phyloP scores from a whole-genome alignment of 2,329 filamentous ascomycete genomes.

The Cladosporium sp. region DNA sequence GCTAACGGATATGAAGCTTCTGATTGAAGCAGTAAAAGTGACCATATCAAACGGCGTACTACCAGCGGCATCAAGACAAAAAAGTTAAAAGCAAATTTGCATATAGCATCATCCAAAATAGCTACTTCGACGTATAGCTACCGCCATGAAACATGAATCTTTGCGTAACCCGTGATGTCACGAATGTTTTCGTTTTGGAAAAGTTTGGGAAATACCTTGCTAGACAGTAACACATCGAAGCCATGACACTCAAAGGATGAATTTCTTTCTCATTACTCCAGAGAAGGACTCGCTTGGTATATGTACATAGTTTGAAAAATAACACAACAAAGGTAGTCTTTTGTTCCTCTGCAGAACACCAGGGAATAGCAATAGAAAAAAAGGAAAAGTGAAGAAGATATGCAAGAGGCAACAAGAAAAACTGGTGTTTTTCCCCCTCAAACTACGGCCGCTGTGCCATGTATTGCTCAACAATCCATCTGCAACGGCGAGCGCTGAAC shows the following conservation, averaged over 20 bases:
- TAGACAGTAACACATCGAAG: no score
- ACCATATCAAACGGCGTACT: no score
- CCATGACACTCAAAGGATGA: no score
- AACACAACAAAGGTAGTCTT: neutral
- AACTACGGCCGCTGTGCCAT: neutral
- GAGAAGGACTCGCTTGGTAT: conserved; percentile 1
- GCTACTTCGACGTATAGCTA: no score
- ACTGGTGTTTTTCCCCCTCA: neutral
- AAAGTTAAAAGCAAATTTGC: neutral
- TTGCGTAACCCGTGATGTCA: no score
- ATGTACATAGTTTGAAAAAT: conserved; percentile 16
- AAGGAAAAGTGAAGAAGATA: neutral
- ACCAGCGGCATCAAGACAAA: neutral
- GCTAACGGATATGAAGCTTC: no score
- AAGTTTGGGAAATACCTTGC: no score
- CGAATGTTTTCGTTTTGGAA: no score
- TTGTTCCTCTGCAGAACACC: neutral
- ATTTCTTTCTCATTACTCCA: no score
- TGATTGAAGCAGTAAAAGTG: no score
- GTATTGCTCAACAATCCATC: neutral
- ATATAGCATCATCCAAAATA: no score
- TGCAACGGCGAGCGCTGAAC: neutral
- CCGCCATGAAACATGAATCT: no score
- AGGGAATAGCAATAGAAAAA: neutral
- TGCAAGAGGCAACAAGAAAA: neutral